Evolutionary conservation across 495 filamentous ascomycete genomes (phyloP), one percentile per base, ranked within the genome.

Genomic region (Daldinia vernicosa): DNA sequence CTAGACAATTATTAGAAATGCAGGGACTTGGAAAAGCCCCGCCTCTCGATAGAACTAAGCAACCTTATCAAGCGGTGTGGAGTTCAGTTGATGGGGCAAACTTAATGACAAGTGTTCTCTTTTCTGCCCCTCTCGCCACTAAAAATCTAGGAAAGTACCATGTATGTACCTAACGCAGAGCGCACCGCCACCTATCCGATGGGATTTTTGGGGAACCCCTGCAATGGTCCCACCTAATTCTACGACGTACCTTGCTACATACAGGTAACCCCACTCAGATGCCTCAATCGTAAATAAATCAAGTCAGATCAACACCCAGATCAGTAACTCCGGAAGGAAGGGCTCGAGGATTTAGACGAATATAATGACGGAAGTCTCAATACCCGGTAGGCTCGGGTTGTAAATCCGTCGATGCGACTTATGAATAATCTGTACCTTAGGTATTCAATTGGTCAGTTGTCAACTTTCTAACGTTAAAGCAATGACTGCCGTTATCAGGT

Each of bases 21-120:
- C 69, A 74, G 60, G 54, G 69, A 59, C 63, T 27, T 54, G 54
- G 50, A 32, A 15, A 65, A 64, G 64, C 67, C 53, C 71, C 74
- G 70, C 65, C 51, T 53, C 8, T 52, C 27, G 28, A 52, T 60
- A 54, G 14, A 37, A 19, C 30, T 37, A 24, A 28, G 37, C 37
- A 30, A 57, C 17, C 19, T 57, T 37, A 57, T 37, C 19, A 37
- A 15, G 54, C 54, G 5, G 33, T 57, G 27, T 30, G 50, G 50
- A 30, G 22, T 12, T 32, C 12, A 39, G 2, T 27, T 60, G 17
- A 15, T 35, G 35, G 22, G 22, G 11, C 39, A 27, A 32, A 66
- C 47, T 40, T 50, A 47, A 71, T 68, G 75, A 75, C 75, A 77
- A 71, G 75, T 77, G 75, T 77, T 77, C 71, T 71, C 71, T 74